Base-by-base conservation (phyloP, 352 stramenopile species). In the Lagenidium giganteum region DNA sequence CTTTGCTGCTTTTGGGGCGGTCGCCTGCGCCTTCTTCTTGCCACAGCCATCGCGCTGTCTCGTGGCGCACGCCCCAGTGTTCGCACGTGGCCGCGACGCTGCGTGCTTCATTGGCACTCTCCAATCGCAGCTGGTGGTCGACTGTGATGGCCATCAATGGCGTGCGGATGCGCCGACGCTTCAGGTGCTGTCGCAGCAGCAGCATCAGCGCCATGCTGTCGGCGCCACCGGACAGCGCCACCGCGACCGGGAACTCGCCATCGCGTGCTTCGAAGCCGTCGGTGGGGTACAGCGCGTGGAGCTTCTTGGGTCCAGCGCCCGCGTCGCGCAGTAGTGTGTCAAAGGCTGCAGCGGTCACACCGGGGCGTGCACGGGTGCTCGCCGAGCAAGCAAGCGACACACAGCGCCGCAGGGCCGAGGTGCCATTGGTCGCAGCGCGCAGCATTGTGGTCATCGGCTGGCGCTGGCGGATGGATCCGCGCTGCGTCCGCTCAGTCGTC, bases 151-250 rank as follows among this genome's bases (percentile, higher is more conserved):
- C 82, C 16, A 94, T 51, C 8, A 94, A 67, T 29, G 74, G 70
- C 8, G 72, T 86, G 23, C 61, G 44, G 27, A 89, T 70, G 25
- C 47, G 20, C 9, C 71, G 62, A 6, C 48, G n/a, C 9, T 61
- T 48, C 12, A 93, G 28, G 40, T 80, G 78, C 42, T 92, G 75
- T 8, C 56, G 67, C 12, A 94, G 60, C 29, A 94, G 42, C 32
- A 92, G 65, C 60, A 80, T 75, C 38, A 94, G 46, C 20, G 82
- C 76, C 70, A 91, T 87, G 44, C 79, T 92, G 50, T 94, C 82
- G 2, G 70, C 78, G 6, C 82, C 82, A 11, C 82, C 82, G 0
- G 82, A 94, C 16, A 88, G 43, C 18, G 77, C 82, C 17, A 92
- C 71, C 17, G 80, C 79, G 39, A 90, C 51, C 11, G 77, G 78